Evolutionary conservation across 176 grass and related monocot species (phyloP).

Genomic region (Olyra latifolia): DNA sequence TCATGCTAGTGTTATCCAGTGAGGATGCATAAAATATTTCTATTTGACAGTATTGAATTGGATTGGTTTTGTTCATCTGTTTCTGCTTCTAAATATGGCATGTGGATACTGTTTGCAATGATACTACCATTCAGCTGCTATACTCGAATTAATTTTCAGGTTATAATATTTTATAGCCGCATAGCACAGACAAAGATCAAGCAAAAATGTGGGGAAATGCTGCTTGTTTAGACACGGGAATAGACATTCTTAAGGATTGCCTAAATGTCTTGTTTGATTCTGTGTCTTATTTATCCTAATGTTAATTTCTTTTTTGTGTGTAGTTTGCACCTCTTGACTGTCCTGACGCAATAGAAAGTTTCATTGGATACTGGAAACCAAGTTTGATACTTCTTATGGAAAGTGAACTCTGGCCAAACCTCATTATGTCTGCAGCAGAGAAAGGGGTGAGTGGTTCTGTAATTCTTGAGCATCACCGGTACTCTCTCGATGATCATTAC

Average conservation of each 20-base stretch:
- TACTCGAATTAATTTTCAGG: not conserved
- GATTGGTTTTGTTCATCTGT: not conserved
- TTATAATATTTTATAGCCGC: not conserved
- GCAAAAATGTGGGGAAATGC: not conserved
- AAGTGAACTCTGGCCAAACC: conserved; percentile 97
- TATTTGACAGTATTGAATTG: not conserved
- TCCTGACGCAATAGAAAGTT: conserved; percentile 55
- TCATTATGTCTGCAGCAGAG: conserved; percentile 71
- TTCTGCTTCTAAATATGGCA: not conserved
- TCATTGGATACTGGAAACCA: conserved; percentile 85
- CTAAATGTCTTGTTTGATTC: not conserved
- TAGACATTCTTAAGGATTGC: not conserved
- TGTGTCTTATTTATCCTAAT: not conserved
- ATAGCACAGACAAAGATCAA: not conserved
- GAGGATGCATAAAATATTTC: not conserved
- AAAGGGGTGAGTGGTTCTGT: conserved; percentile 56
- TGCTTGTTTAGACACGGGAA: not conserved
- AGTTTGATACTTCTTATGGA: conserved; percentile 79
- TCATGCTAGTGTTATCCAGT: not conserved
- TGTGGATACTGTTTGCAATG: not conserved
- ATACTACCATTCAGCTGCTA: not conserved
- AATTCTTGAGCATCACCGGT: conserved; percentile 16
- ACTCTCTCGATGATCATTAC: conserved; percentile 5
- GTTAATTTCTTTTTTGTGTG: not conserved
- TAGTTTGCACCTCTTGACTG: conserved; percentile 91